phyloP scores from a whole-genome alignment of 257 asterid species.

The Primulina eburnea region DNA sequence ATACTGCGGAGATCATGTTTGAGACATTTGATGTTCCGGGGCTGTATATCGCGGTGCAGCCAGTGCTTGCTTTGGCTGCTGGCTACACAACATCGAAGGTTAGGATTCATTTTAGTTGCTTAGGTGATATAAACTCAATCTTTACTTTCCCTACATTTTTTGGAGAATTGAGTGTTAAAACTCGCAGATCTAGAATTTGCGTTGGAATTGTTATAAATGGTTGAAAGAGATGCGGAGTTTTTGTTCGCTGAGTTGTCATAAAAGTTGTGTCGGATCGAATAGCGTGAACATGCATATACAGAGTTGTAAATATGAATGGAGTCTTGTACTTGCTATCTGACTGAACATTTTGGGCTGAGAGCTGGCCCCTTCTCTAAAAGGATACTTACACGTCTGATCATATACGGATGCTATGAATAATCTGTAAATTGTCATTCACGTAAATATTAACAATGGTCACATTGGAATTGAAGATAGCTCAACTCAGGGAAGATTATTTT shows the following conservation, averaged over 20 bases:
- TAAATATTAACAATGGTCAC: not conserved
- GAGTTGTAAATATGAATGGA: conserved; percentile 3
- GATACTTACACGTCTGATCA: not conserved
- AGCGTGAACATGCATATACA: not conserved
- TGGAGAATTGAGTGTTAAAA: conserved; percentile 3
- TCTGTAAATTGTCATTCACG: not conserved
- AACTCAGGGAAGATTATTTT: not conserved
- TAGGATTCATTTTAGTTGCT: conserved; percentile 24
- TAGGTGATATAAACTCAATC: conserved; percentile 2
- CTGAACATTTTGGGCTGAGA: conserved; percentile 8
- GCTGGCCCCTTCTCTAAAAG: not conserved
- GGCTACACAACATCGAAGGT: conserved; percentile 96
- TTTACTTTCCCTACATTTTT: conserved; percentile 4
- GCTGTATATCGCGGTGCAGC: conserved; percentile 91
- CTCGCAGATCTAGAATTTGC: conserved; percentile 1
- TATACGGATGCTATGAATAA: not conserved
- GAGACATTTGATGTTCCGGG: conserved; percentile 95
- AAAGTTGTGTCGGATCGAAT: not conserved
- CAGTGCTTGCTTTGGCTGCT: conserved; percentile 98
- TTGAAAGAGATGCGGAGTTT: conserved; percentile 4
- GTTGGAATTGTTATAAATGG: not conserved
- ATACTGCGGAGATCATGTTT: conserved; percentile 94
- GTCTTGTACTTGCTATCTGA: conserved; percentile 3
- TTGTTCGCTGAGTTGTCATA: not conserved
- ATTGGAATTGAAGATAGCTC: conserved; percentile 9